Conservation (phyloP, 148 eudicot genomes). For the Rhododendron williamsianum region DNA sequence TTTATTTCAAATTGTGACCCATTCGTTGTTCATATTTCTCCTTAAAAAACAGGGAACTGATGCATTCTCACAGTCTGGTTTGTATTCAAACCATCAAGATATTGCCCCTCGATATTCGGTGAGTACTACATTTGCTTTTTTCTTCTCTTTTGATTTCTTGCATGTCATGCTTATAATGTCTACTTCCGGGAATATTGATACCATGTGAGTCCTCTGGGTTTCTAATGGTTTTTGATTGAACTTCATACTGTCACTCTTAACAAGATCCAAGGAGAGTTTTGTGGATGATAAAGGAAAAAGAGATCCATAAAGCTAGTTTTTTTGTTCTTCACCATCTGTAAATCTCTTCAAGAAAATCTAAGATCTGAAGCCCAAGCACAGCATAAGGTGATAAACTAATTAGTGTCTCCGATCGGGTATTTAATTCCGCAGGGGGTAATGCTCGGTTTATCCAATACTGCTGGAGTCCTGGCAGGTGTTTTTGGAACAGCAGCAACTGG, state of each 20-base stretch:
- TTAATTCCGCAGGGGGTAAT: slow-evolving; percentile 60
- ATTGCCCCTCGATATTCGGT: slow-evolving; percentile 95
- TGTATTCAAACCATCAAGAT: slow-evolving; percentile 96
- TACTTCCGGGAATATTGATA: not conserved
- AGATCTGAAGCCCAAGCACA: not conserved
- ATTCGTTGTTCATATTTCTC: not conserved
- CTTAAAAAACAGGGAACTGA: slow-evolving; percentile 68
- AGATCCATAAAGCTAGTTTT: not conserved
- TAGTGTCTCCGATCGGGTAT: not conserved
- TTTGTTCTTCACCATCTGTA: not conserved
- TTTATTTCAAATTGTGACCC: not conserved
- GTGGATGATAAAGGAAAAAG: not conserved
- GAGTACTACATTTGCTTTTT: slow-evolving; percentile 20
- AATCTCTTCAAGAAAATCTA: not conserved
- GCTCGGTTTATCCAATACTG: slow-evolving; percentile 90
- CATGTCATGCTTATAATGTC: not conserved
- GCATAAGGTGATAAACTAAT: not conserved
- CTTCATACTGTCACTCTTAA: not conserved
- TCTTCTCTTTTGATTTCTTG: not conserved
- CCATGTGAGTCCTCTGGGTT: not conserved
- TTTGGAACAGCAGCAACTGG: slow-evolving; percentile 94
- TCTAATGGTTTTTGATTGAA: not conserved
- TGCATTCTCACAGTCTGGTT: slow-evolving; percentile 94
- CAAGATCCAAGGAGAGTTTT: not conserved
- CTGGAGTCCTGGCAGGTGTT: slow-evolving; percentile 94